Evolutionary conservation across 495 filamentous ascomycete genomes (phyloP), one percentile per base, ranked within the genome.

Genomic region (Aspergillus carlsbadensis): DNA sequence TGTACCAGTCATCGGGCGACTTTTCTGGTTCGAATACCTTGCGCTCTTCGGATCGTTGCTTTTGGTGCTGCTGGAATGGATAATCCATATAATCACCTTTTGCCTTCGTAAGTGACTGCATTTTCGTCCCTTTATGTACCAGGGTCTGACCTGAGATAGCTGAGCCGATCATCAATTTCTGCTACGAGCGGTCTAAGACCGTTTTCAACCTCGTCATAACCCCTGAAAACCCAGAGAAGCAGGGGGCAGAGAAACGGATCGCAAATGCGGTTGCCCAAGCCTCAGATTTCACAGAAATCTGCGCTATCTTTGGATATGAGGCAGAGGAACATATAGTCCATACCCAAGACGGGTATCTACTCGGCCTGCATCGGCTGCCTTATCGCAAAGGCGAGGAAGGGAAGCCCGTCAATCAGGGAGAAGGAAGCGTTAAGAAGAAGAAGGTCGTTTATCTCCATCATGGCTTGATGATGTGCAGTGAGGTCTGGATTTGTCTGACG

Each of bases 381-480:
- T 94, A 88, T 79, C 80, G 82, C 47, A 87, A 85, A 53, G 91
- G 89, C 1, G 89, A 93, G 65, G 91, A 96, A 56, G 79, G 84
- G 31, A 72, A 75, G 35, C 61, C 60, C 1, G 86, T 94, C 63
- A 96, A 96, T 65, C 73, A 82, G 37, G 89, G 90, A 2, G 72
- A 83, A 3, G 75, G 77, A n/a, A 86, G 87, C 63, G 57, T 89
- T 14, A 81, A 79, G 71, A 96, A 79, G 71, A 96, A 96, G 74
- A 89, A 86, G 55, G 89, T 97, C 10, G 87, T 96, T 8, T 98
- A 98, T 70, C 76, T 98, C 58, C 94, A 98, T 70, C 94, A 98
- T 72, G 94, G 94, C 20, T 78, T 98, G 50, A 79, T 98, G 54
- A 98, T 98, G 94, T 96, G 96, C 70, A 96, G 92, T 70, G 94